Evolutionary conservation across 768 basidiomycete genomes (phyloP).

Genomic region (Agrocybe pediades): DNA sequence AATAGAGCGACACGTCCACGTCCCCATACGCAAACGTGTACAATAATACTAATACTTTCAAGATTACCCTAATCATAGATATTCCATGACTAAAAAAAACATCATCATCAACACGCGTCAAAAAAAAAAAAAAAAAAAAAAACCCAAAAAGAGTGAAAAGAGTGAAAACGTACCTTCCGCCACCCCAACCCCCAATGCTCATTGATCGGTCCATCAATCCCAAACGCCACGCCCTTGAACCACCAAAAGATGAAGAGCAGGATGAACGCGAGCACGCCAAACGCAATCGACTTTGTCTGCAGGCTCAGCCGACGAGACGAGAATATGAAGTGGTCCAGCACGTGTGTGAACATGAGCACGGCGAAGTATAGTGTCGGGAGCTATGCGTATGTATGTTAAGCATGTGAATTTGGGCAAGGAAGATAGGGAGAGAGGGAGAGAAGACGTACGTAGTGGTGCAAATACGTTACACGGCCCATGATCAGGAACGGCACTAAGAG

Average conservation of each 20-base stretch:
- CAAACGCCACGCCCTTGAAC: constrained; percentile 90
- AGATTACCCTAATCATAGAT: constrained; percentile 31
- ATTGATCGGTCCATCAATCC: constrained; percentile 85
- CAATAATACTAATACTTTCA: no score
- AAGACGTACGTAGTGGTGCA: constrained; percentile 89
- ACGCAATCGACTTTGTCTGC: constrained; percentile 70
- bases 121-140: neutral
- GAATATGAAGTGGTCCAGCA: constrained; percentile 94
- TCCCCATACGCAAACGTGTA: no score
- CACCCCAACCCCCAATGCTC: constrained; percentile 80
- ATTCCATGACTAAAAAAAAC: constrained; percentile 30
- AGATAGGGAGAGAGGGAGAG: constrained; percentile 2
- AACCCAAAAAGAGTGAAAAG: constrained; percentile 1
- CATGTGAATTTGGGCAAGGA: neutral
- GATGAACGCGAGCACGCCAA: constrained; percentile 57
- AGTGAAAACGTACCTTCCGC: constrained; percentile 54
- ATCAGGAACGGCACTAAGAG: constrained; percentile 88
- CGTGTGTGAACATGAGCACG: constrained; percentile 86
- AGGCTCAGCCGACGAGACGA: constrained; percentile 62
- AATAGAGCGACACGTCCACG: no score
- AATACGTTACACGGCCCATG: constrained; percentile 96
- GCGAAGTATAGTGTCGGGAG: constrained; percentile 97
- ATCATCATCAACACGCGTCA: no score
- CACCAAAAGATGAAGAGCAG: constrained; percentile 91
- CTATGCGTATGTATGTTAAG: constrained; percentile 35